phyloP scores from a whole-genome alignment of 208 protist genomes.

The Sergeia podlipaevii region DNA sequence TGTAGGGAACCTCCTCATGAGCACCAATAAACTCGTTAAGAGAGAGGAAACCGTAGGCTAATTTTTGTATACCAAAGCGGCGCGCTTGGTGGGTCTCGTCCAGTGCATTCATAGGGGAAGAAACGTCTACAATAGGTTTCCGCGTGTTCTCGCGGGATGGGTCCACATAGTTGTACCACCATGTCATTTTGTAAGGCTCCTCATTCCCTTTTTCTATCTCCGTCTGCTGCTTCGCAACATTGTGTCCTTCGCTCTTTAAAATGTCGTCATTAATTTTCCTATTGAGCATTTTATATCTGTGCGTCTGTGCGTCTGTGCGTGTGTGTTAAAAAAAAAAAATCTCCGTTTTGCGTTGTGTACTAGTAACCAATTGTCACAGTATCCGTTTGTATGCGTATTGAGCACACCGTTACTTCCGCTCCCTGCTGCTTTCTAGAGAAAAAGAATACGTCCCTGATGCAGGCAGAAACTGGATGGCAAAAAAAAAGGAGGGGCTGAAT shows the following conservation, averaged over 20 bases:
- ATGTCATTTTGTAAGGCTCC: constrained; percentile 46
- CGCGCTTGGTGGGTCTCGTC: constrained; percentile 81
- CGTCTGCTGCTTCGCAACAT: constrained; percentile 18
- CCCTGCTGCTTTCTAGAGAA: too few species aligned
- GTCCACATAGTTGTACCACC: constrained; percentile 57
- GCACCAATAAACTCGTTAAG: constrained; percentile 67
- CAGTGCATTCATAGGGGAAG: constrained; percentile 64
- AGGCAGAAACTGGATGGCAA: too few species aligned
- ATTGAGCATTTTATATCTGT: constrained; percentile 1
- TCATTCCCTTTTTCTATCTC: constrained; percentile 25
- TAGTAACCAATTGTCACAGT: too few species aligned
- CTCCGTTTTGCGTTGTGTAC: too few species aligned
- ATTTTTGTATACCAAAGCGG: constrained; percentile 59
- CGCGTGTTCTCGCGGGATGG: constrained; percentile 31
- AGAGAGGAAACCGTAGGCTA: constrained; percentile 51
- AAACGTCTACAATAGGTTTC: constrained; percentile 67
- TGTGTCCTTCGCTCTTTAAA: constrained; percentile 53
- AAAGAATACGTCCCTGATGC: too few species aligned
- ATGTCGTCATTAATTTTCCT: constrained; percentile 41
- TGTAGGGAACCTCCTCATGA: constrained; percentile 81
- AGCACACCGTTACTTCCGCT: too few species aligned
- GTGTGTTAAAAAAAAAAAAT: background rate
- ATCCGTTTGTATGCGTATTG: too few species aligned
- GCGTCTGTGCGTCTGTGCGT: background rate
- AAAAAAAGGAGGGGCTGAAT: too few species aligned